Evolutionary conservation across 2,329 filamentous ascomycete genomes (phyloP).

Genomic region (Didymella lethalis): DNA sequence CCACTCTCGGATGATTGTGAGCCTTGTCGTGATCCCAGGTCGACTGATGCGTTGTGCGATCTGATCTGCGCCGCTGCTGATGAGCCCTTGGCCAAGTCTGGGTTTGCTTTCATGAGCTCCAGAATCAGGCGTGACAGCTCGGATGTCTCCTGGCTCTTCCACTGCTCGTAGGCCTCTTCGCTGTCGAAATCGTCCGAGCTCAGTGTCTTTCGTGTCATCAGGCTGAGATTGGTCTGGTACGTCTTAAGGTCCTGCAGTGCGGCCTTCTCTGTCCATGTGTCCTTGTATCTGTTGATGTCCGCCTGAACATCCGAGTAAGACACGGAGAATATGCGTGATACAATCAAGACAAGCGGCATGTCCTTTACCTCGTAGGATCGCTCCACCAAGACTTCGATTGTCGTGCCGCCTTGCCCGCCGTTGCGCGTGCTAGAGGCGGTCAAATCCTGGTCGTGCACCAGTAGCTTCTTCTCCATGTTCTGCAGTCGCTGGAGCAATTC

Average conservation of each 20-base stretch:
- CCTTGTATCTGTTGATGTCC: constrained; percentile 83
- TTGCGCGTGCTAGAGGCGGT: constrained; percentile 66
- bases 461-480: constrained; percentile 88
- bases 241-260: constrained; percentile 90
- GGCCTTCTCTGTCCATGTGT: constrained; percentile 88
- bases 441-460: constrained; percentile 93
- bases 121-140: constrained; percentile 94
- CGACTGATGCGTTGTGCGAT: constrained; percentile 51
- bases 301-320: constrained; percentile 81
- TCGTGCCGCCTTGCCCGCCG: constrained; percentile 66
- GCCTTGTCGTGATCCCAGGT: constrained; percentile 54
- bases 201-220: constrained; percentile 78
- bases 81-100: constrained; percentile 81
- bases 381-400: constrained; percentile 82
- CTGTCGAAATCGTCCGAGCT: constrained; percentile 86
- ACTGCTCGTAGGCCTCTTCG: constrained; percentile 85
- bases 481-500: constrained; percentile 81
- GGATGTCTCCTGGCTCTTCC: constrained; percentile 88
- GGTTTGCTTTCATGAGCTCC: constrained; percentile 84
- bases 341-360: constrained; percentile 90
- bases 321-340: constrained; percentile 85
- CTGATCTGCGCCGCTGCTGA: constrained; percentile 68
- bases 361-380: constrained; percentile 94
- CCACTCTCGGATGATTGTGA: constrained; percentile 55
- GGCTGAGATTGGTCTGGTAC: constrained; percentile 87